Conservation (phyloP, 768 basidiomycete genomes). For the Agrocybe praecox region DNA sequence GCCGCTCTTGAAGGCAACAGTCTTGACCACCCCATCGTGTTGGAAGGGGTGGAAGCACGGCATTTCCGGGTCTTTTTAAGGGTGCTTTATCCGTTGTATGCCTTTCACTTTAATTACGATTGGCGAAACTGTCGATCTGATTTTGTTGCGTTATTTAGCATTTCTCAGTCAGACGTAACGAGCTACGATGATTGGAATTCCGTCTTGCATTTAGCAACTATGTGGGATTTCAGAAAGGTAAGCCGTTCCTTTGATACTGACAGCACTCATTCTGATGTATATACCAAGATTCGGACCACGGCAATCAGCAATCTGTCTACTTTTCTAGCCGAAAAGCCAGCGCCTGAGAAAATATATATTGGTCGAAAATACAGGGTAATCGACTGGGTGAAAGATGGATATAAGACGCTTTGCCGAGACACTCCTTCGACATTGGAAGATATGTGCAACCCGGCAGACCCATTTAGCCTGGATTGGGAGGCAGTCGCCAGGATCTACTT, state of each 20-base stretch:
- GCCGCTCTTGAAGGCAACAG: background rate
- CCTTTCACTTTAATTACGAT: background rate
- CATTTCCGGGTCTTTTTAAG: conserved; percentile 6
- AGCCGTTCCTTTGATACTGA: background rate
- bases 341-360: background rate
- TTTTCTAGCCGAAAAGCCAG: background rate
- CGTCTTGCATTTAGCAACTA: conserved; percentile 5
- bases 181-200: conserved; percentile 9
- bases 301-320: background rate
- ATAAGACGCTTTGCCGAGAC: background rate
- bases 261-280: background rate
- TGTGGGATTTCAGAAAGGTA: conserved; percentile 11
- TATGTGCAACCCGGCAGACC: background rate
- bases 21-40: background rate
- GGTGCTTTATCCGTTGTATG: conserved; percentile 7
- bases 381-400: background rate
- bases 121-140: background rate
- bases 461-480: conserved; percentile 1
- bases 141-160: background rate
- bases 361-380: background rate
- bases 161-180: background rate
- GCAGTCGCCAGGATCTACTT: conserved; percentile 5
- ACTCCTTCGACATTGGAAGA: background rate
- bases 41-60: background rate
- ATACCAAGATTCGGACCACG: background rate